Conservation (phyloP, 768 basidiomycete genomes). For the Albatrellus ellisii region DNA sequence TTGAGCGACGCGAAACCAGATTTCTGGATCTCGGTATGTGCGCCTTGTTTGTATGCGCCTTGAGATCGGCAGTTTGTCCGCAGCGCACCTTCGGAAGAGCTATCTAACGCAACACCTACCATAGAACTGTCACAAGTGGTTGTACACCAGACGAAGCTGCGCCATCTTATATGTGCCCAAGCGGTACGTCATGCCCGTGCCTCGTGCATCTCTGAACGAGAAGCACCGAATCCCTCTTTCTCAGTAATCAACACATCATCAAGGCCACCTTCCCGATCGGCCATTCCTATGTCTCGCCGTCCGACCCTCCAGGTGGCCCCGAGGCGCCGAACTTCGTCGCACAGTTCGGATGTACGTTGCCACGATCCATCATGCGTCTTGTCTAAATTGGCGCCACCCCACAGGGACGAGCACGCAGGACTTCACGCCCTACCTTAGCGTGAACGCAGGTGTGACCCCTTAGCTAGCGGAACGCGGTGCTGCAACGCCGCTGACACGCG, state of each 20-base stretch:
- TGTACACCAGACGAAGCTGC: conserved; percentile 53
- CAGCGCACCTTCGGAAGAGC: neutral
- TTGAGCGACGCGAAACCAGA: conserved; percentile 45
- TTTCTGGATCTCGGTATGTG: conserved; percentile 63
- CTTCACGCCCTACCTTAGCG: conserved; percentile 36
- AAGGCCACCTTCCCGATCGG: conserved; percentile 47
- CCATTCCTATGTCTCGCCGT: conserved; percentile 34
- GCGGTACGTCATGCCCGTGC: conserved; percentile 23
- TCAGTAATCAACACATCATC: conserved; percentile 52
- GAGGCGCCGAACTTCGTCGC: conserved; percentile 26
- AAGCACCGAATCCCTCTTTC: neutral
- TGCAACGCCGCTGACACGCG: no score
- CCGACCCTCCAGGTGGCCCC: conserved; percentile 21
- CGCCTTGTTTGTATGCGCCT: neutral
- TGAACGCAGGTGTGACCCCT: conserved; percentile 32
- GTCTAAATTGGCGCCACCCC: neutral
- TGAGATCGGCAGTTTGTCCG: neutral
- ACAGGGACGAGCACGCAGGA: conserved; percentile 59
- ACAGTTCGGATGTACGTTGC: conserved; percentile 39
- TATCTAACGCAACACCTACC: neutral
- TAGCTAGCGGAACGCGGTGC: no score
- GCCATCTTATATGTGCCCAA: conserved; percentile 66
- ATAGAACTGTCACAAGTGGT: conserved; percentile 82
- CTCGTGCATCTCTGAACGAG: neutral
- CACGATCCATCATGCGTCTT: neutral